Percentiles rank a stretch among this genome's conserved stretches.
Conservation (phyloP, 2,329 filamentous ascomycete genomes). For the Anthostomella pinea region DNA sequence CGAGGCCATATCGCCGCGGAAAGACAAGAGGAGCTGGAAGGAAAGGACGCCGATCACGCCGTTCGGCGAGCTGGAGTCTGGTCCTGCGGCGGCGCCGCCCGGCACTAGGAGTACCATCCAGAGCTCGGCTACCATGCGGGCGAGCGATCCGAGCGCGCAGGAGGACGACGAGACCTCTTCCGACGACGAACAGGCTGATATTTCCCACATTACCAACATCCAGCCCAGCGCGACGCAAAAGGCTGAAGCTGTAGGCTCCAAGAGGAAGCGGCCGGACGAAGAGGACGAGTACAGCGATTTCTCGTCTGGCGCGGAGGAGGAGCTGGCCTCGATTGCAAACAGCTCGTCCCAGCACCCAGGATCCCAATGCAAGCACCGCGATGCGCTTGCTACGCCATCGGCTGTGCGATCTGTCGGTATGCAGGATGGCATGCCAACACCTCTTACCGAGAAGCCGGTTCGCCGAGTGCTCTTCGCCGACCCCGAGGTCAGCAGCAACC, state of each 20-base stretch:
- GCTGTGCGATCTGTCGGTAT: conserved; percentile 6
- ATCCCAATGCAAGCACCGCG: neutral
- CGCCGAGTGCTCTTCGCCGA: conserved; percentile 27
- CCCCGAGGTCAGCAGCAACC: conserved; percentile 6
- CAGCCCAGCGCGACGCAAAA: conserved; percentile 6
- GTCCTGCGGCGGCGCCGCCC: conserved; percentile 1
- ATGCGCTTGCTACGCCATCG: conserved; percentile 10
- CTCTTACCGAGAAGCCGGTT: conserved; percentile 25
- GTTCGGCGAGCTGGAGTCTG: conserved; percentile 5
- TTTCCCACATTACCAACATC: neutral
- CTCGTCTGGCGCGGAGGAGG: conserved; percentile 27
- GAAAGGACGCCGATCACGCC: conserved; percentile 18
- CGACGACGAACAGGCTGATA: conserved; percentile 15
- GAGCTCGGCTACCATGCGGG: conserved; percentile 16
- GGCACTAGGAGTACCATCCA: conserved; percentile 1
- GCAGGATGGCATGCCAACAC: conserved; percentile 26
- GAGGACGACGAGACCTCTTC: conserved; percentile 5
- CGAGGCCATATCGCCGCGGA: conserved; percentile 25
- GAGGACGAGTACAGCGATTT: conserved; percentile 27
- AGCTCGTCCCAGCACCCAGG: conserved; percentile 7
- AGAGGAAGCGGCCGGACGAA: conserved; percentile 24
- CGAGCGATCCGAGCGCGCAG: conserved; percentile 1
- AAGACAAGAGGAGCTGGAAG: conserved; percentile 14
- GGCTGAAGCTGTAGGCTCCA: conserved; percentile 12
- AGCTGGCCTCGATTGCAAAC: conserved; percentile 22